phyloP scores from a whole-genome alignment of 2,329 filamentous ascomycete genomes.

The Pyricularia pennisetigena region DNA sequence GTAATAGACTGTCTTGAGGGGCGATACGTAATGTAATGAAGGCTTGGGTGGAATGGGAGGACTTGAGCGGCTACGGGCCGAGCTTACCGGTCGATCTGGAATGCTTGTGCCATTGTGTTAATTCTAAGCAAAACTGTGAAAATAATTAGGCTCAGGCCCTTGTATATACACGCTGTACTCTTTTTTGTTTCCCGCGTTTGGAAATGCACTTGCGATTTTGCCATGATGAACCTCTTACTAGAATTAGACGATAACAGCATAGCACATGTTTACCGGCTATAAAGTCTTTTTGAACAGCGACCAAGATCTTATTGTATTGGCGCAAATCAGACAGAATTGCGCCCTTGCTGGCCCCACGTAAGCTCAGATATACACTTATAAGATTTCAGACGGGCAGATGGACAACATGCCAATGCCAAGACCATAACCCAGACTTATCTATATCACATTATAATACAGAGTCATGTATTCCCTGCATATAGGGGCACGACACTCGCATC shows the following conservation, averaged over 20 bases:
- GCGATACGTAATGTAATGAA: background rate
- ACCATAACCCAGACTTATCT: background rate
- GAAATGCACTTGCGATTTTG: background rate
- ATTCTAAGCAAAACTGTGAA: background rate
- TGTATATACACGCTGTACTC: background rate
- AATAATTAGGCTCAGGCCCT: background rate
- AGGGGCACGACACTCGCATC: background rate
- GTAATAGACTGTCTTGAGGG: background rate
- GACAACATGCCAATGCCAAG: background rate
- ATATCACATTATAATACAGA: background rate
- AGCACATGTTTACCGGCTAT: background rate
- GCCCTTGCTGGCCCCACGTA: accelerated
- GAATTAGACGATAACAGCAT: background rate
- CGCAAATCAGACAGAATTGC: background rate
- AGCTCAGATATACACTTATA: background rate
- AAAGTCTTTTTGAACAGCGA: background rate
- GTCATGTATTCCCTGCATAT: background rate
- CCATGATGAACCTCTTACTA: background rate
- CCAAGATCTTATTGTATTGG: background rate
- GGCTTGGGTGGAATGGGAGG: background rate
- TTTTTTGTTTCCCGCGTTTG: background rate
- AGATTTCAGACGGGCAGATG: background rate
- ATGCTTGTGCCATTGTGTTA: background rate
- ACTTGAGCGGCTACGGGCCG: background rate
- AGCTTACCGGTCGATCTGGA: background rate